Evolutionary conservation across 164 flowering plant genomes (phyloP).

Genomic region (Vitis amurensis): DNA sequence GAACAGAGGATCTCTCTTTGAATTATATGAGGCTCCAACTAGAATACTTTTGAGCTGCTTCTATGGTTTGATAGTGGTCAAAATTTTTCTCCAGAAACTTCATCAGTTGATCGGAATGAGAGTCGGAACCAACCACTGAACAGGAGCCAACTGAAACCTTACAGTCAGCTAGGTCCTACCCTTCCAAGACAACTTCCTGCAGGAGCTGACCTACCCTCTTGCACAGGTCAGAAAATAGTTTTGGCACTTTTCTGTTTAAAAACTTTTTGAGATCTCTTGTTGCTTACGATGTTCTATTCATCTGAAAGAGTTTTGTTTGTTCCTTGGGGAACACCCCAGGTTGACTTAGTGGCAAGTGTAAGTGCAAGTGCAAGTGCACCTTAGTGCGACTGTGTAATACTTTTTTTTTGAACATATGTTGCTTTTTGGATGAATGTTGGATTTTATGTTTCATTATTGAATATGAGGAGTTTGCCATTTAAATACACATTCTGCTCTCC

Average conservation of each 20-base stretch:
- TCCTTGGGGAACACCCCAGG: too few species aligned
- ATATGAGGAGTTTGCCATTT: too few species aligned
- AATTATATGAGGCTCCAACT: not conserved
- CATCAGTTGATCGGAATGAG: constrained; percentile 51
- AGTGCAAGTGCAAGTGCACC: too few species aligned
- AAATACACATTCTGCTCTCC: too few species aligned
- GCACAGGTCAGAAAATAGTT: constrained; percentile 51
- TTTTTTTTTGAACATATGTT: too few species aligned
- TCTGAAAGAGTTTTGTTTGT: too few species aligned
- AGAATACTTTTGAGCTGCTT: not conserved
- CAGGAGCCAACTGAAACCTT: constrained; percentile 47
- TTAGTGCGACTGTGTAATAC: too few species aligned
- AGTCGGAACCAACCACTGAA: constrained; percentile 44
- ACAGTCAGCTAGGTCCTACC: constrained; percentile 37
- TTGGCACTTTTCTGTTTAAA: not conserved
- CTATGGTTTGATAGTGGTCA: not conserved
- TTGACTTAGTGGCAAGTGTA: too few species aligned
- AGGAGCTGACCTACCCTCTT: constrained; percentile 83
- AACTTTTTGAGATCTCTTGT: too few species aligned
- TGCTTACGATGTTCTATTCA: too few species aligned
- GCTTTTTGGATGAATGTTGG: too few species aligned
- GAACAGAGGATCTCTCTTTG: not conserved
- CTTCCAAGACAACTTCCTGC: constrained; percentile 84
- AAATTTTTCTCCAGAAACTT: constrained; percentile 42
- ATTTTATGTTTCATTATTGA: too few species aligned